Percentiles rank a stretch among this genome's conserved stretches.
Conservation (phyloP, 768 basidiomycete species). For the Xerocomus brunneocitrinus region DNA sequence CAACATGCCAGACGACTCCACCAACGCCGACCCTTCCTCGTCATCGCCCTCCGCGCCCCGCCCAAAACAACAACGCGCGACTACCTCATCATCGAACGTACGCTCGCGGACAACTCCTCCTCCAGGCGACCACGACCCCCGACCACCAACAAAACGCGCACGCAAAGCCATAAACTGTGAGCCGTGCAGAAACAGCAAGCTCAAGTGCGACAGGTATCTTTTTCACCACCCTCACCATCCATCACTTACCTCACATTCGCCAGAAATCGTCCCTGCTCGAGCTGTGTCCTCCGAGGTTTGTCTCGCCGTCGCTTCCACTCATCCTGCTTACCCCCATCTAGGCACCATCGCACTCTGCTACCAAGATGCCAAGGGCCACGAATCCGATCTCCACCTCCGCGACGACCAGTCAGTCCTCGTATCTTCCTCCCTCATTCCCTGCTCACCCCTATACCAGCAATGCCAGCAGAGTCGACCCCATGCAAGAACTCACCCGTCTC, state of each 20-base stretch:
- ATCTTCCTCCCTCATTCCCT: slow-evolving; percentile 34
- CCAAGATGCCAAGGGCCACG: slow-evolving; percentile 66
- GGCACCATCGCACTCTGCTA: slow-evolving; percentile 80
- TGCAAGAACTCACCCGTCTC: slow-evolving; percentile 38
- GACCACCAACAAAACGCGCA: slow-evolving; percentile 75
- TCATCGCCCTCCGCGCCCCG: slow-evolving; percentile 14
- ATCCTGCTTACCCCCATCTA: slow-evolving; percentile 29
- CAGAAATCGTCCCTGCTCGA: slow-evolving; percentile 86
- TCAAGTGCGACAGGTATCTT: slow-evolving; percentile 80
- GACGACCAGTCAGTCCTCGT: slow-evolving; percentile 41
- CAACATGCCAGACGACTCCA: slow-evolving; percentile 32
- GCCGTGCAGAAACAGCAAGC: slow-evolving; percentile 81
- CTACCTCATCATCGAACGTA: slow-evolving; percentile 34
- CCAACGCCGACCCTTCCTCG: slow-evolving; percentile 12
- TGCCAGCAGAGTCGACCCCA: slow-evolving; percentile 34
- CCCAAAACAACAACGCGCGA: slow-evolving; percentile 14
- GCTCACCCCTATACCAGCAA: slow-evolving; percentile 22
- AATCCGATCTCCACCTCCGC: slow-evolving; percentile 49
- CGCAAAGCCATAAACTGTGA: slow-evolving; percentile 88
- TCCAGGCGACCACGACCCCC: slow-evolving; percentile 52
- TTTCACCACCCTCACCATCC: neutral
- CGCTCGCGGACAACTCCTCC: slow-evolving; percentile 45
- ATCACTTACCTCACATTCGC: neutral
- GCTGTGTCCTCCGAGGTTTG: slow-evolving; percentile 77
- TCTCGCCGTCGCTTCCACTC: slow-evolving; percentile 10